Conservation (phyloP, 352 stramenopile genomes). For the Phytophthora palmivora region DNA sequence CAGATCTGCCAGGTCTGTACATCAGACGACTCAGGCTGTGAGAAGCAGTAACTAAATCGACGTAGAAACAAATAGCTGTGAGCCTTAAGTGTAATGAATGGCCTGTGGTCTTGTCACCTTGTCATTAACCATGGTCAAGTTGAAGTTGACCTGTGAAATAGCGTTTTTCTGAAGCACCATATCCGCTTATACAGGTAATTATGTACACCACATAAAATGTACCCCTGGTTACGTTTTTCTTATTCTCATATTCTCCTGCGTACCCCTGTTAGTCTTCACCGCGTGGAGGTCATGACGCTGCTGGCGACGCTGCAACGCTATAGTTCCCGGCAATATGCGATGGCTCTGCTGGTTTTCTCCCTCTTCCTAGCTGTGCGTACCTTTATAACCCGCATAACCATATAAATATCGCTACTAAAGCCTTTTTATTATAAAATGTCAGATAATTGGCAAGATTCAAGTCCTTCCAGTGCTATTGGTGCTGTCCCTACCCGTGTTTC, state of each 20-base stretch:
- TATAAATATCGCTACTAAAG: neutral
- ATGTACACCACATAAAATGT: neutral
- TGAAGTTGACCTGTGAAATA: constrained; percentile 22
- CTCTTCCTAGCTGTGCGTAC: constrained; percentile 38
- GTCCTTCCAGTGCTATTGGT: constrained; percentile 38
- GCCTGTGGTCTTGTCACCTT: constrained; percentile 33
- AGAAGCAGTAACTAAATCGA: constrained; percentile 19
- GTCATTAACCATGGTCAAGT: constrained; percentile 5
- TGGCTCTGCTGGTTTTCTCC: constrained; percentile 14
- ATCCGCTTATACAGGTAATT: neutral
- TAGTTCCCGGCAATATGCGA: constrained; percentile 33
- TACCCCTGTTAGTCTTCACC: constrained; percentile 6
- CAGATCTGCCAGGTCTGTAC: constrained; percentile 74
- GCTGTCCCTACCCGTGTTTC: constrained; percentile 36
- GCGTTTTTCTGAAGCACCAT: constrained; percentile 2
- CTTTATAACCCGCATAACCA: neutral
- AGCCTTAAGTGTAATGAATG: constrained; percentile 31
- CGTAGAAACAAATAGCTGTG: constrained; percentile 27
- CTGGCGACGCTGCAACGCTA: constrained; percentile 44
- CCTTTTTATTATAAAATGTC: constrained; percentile 1
- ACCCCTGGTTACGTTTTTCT: constrained; percentile 4
- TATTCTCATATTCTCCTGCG: constrained; percentile 6
- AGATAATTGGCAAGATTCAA: constrained; percentile 41
- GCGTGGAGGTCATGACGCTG: constrained; percentile 32
- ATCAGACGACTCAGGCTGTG: constrained; percentile 39